Conservation (phyloP, 257 asterid species). For the Avicennia marina region DNA sequence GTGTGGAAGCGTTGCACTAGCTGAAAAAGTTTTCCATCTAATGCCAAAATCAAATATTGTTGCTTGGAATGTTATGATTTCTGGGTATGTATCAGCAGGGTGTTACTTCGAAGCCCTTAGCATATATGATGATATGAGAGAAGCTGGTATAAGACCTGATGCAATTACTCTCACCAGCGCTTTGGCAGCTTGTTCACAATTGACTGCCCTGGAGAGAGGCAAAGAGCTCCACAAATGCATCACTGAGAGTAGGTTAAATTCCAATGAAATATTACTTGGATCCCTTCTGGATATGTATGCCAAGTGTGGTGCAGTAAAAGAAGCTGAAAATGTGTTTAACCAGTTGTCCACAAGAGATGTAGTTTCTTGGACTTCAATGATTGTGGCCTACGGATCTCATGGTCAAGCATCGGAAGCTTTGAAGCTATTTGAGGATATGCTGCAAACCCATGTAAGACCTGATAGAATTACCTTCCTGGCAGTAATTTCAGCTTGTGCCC, state of each 20-base stretch:
- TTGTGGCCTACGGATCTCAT: constrained; percentile 71
- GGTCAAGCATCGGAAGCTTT: constrained; percentile 63
- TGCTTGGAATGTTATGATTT: constrained; percentile 77
- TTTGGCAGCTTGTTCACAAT: constrained; percentile 68
- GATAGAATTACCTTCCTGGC: constrained; percentile 75
- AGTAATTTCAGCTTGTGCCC: constrained; percentile 81
- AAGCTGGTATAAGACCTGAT: constrained; percentile 42
- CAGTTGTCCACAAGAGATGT: constrained; percentile 47
- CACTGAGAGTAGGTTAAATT: constrained; percentile 29
- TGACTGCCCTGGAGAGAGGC: constrained; percentile 62
- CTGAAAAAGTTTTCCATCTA: constrained; percentile 38
- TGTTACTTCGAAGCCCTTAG: constrained; percentile 60
- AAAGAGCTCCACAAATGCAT: constrained; percentile 51
- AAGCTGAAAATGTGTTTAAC: constrained; percentile 52
- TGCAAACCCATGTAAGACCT: constrained; percentile 39
- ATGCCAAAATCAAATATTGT: constrained; percentile 40
- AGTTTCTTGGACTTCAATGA: constrained; percentile 84
- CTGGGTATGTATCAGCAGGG: constrained; percentile 76
- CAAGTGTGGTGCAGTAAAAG: constrained; percentile 68
- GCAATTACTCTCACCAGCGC: constrained; percentile 61
- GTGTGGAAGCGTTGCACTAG: constrained; percentile 39
- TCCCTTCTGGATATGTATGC: constrained; percentile 86
- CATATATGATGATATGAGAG: constrained; percentile 47
- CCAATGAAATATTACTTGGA: constrained; percentile 63
- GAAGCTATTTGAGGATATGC: constrained; percentile 53